These are phyloP conservation scores for Ceratocystis cacaofunesta DNA, from an alignment of 2,329 filamentous ascomycete species.

Conservation along the genomic window DNA sequence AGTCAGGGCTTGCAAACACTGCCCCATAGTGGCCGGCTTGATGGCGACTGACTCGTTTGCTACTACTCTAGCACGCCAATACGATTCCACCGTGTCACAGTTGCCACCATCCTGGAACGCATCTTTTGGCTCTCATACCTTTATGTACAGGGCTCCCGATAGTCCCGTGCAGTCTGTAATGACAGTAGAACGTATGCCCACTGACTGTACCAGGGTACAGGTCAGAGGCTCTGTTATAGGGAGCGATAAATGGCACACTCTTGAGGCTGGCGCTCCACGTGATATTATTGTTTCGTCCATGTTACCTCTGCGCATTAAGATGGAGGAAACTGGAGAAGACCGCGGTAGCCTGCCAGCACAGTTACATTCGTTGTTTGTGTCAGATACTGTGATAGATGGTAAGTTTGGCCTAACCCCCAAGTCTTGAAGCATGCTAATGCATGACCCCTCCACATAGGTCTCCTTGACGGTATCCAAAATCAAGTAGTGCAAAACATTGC, in stretches of 20 bases:
- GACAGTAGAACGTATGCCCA: constrained; percentile 62
- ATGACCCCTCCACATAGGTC: constrained; percentile 28
- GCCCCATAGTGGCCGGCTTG: no score
- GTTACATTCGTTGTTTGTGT: constrained; percentile 56
- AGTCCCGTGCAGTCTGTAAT: constrained; percentile 74
- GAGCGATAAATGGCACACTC: constrained; percentile 64
- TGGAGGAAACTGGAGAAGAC: constrained; percentile 33
- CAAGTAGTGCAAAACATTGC: constrained; percentile 74
- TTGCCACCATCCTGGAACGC: constrained; percentile 72
- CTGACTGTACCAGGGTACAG: constrained; percentile 54
- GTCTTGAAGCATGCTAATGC: not conserved
- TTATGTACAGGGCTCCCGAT: constrained; percentile 75
- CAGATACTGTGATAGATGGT: constrained; percentile 46
- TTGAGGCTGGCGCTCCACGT: constrained; percentile 52
- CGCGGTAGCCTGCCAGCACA: constrained; percentile 33
- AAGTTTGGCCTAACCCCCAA: constrained; percentile 13
- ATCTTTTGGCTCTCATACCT: constrained; percentile 54
- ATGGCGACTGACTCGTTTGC: not conserved
- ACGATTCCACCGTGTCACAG: constrained; percentile 41
- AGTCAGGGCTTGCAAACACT: no score
- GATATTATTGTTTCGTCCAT: constrained; percentile 55
- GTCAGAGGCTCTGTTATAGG: constrained; percentile 65
- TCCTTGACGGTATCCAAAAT: constrained; percentile 58
- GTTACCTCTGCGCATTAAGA: constrained; percentile 41
- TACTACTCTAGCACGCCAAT: constrained; percentile 34